phyloP scores from a whole-genome alignment of 1,284 basidiomycete genomes.

The Peniophora sp. region DNA sequence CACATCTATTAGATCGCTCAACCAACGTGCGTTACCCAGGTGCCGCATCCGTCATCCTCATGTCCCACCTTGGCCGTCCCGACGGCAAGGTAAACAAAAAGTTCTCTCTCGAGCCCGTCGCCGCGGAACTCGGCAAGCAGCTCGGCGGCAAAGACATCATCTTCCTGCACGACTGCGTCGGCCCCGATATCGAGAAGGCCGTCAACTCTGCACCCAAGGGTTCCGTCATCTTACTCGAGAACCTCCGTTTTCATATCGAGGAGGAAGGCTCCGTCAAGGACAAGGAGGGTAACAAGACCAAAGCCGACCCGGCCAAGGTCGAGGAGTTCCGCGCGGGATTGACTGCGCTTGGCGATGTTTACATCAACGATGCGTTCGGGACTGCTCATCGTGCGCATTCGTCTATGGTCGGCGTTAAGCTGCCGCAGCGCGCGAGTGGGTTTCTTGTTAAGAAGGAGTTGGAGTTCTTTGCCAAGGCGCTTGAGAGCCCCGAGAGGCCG shows the following conservation, averaged over 20 bases:
- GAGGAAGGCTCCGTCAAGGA: slow-evolving; percentile 96
- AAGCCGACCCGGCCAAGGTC: slow-evolving; percentile 82
- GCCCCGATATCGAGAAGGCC: slow-evolving; percentile 74
- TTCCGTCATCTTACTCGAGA: slow-evolving; percentile 91
- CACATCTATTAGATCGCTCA: slow-evolving; percentile 2
- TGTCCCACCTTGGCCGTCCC: slow-evolving; percentile 98
- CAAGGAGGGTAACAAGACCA: slow-evolving; percentile 87
- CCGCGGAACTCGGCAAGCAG: slow-evolving; percentile 65
- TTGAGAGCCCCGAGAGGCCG: slow-evolving; percentile 90
- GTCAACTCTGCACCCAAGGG: slow-evolving; percentile 70
- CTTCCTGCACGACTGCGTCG: slow-evolving; percentile 87
- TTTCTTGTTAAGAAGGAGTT: slow-evolving; percentile 99
- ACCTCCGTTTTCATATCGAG: slow-evolving; percentile 97
- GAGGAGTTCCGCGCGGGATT: slow-evolving; percentile 81
- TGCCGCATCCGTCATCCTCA: slow-evolving; percentile 82
- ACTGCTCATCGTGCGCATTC: slow-evolving; percentile 98
- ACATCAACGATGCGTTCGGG: slow-evolving; percentile 98
- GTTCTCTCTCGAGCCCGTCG: slow-evolving; percentile 89
- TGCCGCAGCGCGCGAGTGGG: slow-evolving; percentile 90
- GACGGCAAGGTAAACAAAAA: slow-evolving; percentile 88
- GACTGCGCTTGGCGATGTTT: slow-evolving; percentile 92
- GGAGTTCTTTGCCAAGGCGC: slow-evolving; percentile 96
- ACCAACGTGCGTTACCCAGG: slow-evolving; percentile 35
- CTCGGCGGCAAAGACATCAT: slow-evolving; percentile 59
- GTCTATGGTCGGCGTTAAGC: slow-evolving; percentile 95